Evolutionary conservation across 179 eudicot genomes (phyloP).

Genomic region (Vitellaria paradoxa): DNA sequence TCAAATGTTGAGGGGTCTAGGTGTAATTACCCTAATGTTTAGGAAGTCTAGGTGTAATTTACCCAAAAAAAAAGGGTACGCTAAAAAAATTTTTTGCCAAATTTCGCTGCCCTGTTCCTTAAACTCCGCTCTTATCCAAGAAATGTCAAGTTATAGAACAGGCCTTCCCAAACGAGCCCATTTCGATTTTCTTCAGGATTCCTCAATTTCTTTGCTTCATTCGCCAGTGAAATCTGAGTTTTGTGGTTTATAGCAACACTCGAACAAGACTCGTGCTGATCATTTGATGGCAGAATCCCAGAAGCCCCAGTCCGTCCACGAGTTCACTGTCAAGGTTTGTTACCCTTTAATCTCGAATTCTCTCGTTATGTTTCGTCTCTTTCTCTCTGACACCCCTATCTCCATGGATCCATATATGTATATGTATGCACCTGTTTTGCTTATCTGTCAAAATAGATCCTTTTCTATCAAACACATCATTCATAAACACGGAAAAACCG

Average conservation of each 20-base stretch:
- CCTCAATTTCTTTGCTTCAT: not conserved
- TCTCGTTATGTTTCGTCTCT: not conserved
- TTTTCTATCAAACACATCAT: no score
- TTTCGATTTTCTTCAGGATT: slow-evolving; percentile 1
- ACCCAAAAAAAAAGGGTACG: no score
- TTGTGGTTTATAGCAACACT: not conserved
- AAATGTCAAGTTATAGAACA: not conserved
- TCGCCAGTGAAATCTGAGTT: slow-evolving; percentile 2
- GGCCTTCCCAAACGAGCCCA: slow-evolving; percentile 10
- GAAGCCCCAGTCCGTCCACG: slow-evolving; percentile 60
- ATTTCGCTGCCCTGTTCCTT: slow-evolving; percentile 16
- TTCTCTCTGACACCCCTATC: not conserved
- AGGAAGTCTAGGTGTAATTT: no score
- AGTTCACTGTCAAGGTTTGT: slow-evolving; percentile 81
- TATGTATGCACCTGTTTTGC: not conserved
- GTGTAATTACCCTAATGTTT: no score
- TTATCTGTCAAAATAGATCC: no score
- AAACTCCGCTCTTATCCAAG: not conserved
- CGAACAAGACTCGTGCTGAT: slow-evolving; percentile 9
- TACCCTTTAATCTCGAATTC: not conserved
- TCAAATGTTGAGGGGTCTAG: no score
- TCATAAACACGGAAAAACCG: no score
- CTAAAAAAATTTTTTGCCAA: no score
- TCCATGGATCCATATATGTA: not conserved
- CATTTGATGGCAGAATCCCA: slow-evolving; percentile 58